These are phyloP conservation scores for Aspergillus pseudotamarii DNA, from an alignment of 2,329 filamentous ascomycete genomes.

Conservation along the genomic window DNA sequence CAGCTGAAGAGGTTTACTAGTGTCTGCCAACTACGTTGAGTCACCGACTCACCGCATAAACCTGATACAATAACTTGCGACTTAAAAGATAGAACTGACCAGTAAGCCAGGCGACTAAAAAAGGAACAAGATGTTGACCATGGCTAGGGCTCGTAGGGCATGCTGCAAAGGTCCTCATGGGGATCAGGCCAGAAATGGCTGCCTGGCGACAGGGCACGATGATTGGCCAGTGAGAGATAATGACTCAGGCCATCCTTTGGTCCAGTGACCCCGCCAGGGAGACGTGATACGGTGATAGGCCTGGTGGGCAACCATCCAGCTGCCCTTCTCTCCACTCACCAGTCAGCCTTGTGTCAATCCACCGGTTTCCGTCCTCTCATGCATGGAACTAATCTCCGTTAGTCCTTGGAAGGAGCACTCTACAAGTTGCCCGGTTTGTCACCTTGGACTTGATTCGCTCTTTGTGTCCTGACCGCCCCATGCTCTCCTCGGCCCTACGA, in stretches of 20 bases:
- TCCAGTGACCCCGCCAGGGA: conserved; percentile 8
- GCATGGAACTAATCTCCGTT: neutral
- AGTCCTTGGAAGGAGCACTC: neutral
- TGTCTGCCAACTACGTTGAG: neutral
- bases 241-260: conserved; percentile 12
- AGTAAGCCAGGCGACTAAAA: no score
- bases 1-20: neutral
- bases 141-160: neutral
- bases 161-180: neutral
- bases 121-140: no score
- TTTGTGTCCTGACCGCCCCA: neutral
- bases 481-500: conserved; percentile 6
- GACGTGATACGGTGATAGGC: neutral
- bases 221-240: conserved; percentile 11
- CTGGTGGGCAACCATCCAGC: conserved; percentile 1
- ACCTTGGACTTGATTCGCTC: conserved; percentile 1
- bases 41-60: neutral
- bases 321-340: neutral
- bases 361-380: conserved; percentile 3
- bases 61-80: neutral
- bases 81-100: no score
- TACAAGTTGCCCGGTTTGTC: neutral
- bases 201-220: conserved; percentile 10
- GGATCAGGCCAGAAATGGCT: conserved; percentile 9
- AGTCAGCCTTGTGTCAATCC: conserved; percentile 8